Percentiles rank a stretch among this genome's conserved stretches.
These are phyloP conservation scores for Domatiomyces globalis DNA, from an alignment of 2,329 filamentous ascomycete species.

Conservation along the genomic window DNA sequence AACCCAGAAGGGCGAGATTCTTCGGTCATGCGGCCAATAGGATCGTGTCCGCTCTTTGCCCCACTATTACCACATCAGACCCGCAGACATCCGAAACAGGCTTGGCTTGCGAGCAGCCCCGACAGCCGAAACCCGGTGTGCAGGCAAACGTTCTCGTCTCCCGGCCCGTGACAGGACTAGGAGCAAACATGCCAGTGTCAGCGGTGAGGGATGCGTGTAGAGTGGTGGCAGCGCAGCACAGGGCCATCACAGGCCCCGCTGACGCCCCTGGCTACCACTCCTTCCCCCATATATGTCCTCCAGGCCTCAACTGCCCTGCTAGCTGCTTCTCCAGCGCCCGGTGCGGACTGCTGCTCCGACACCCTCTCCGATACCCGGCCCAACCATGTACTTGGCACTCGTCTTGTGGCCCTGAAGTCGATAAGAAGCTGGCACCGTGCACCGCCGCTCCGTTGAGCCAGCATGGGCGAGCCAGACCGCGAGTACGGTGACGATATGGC, in stretches of 20 bases:
- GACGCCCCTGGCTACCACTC: background rate
- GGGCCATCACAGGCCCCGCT: background rate
- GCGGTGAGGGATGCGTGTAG: background rate
- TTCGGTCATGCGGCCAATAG: background rate
- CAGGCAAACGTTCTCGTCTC: background rate
- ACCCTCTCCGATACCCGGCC: background rate
- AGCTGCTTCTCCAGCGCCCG: background rate
- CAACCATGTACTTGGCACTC: background rate
- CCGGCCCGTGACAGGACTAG: too few relatives aligned
- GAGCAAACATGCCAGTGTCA: background rate
- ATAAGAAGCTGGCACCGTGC: background rate
- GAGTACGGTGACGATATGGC: background rate
- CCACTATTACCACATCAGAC: background rate
- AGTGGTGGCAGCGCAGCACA: too few relatives aligned
- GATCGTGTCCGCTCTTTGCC: background rate
- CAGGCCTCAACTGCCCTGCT: too few relatives aligned
- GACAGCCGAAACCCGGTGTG: background rate
- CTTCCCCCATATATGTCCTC: background rate
- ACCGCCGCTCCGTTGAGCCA: background rate
- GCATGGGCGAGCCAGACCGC: background rate
- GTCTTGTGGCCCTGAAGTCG: background rate
- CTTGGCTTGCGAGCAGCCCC: background rate
- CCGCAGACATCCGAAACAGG: background rate
- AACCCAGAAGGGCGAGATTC: background rate
- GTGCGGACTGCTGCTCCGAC: background rate